Conservation (phyloP, 2,329 filamentous ascomycete genomes). For the Alternaria hordeiaustralica region DNA sequence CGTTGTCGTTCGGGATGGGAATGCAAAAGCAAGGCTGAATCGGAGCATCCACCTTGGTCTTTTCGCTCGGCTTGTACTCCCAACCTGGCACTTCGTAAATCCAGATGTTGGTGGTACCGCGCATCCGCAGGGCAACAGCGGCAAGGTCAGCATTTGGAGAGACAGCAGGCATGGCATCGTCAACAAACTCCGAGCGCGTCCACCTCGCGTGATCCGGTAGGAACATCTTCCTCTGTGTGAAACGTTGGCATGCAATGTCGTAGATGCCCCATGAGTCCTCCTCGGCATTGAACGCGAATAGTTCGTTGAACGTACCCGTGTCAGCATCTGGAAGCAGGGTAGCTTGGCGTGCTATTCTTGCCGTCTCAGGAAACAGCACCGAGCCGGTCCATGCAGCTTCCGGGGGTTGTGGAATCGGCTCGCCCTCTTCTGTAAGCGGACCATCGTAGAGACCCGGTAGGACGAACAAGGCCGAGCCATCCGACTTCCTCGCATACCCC, state of each 20-base stretch:
- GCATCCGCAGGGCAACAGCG: constrained; percentile 48
- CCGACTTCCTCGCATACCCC: constrained; percentile 44
- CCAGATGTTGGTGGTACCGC: constrained; percentile 49
- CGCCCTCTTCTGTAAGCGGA: constrained; percentile 50
- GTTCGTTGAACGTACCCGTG: constrained; percentile 48
- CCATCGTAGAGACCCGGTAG: constrained; percentile 49
- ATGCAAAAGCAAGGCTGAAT: constrained; percentile 49
- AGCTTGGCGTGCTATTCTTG: constrained; percentile 47
- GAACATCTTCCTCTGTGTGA: constrained; percentile 49
- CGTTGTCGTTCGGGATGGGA: constrained; percentile 40
- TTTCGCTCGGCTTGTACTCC: constrained; percentile 39
- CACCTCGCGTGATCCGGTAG: constrained; percentile 47
- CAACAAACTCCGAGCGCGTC: constrained; percentile 48
- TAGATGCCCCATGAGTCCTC: constrained; percentile 51
- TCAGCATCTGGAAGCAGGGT: constrained; percentile 48
- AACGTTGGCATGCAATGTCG: constrained; percentile 47
- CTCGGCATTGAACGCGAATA: constrained; percentile 51
- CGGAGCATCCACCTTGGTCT: constrained; percentile 35
- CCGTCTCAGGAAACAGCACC: constrained; percentile 51
- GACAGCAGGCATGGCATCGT: constrained; percentile 51
- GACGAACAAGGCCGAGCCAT: constrained; percentile 47
- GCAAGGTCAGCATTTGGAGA: constrained; percentile 48
- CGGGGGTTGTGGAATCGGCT: constrained; percentile 44
- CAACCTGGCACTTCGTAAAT: constrained; percentile 48
- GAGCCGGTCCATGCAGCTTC: constrained; percentile 49